Evolutionary conservation across 116 monocot species (phyloP), one percentile per base, ranked within the genome.

Genomic region (Dioscorea cayenensis): DNA sequence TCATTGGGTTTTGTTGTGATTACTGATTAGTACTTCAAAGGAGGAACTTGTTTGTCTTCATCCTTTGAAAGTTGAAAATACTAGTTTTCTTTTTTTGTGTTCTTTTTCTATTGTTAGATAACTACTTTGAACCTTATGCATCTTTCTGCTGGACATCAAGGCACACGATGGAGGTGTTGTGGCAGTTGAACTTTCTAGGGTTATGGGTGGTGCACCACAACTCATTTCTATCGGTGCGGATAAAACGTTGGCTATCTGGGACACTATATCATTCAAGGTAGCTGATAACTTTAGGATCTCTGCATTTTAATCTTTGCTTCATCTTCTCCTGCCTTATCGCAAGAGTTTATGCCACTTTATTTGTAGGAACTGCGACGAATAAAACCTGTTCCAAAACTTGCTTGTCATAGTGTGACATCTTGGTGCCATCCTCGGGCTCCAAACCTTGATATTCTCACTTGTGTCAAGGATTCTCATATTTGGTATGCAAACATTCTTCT

Each of bases 351-450:
- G 27, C 76, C 16, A 37, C 51, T 79, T 76, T 10, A 77, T 27
- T 55, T 78, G 29, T 70, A 99, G 99, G 99, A 99, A 76, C 63
- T 99, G 70, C 83, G 99, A 27, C 89, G 99, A 51, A 99, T 99
- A 69, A 99, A 99, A 79, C 99, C 99, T 79, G 99, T 99, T 74
- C 78, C 94, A 12, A 94, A 79, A 75, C 85, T 99, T 82, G 87
- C 94, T 81, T 99, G 99, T 69, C 99, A 99, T 78, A 99, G 99
- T 85, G 94, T 99, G 75, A 71, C 99, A 83, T 99, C 94, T 64
- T 99, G 99, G 99, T 99, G 99, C 72, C 99, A 99, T 76, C 99
- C 99, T 74, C 94, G 99, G 29, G 99, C 99, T 71, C 99, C 94
- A 76, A 99, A 91, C 73, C 94, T 99, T 77, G 99, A 99, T 79